A percentile compares a stretch with the other conserved stretches of the same genome.
These are phyloP conservation scores for Torulaspora maleeae DNA, from an alignment of 805 yeast species.

Conservation along the genomic window DNA sequence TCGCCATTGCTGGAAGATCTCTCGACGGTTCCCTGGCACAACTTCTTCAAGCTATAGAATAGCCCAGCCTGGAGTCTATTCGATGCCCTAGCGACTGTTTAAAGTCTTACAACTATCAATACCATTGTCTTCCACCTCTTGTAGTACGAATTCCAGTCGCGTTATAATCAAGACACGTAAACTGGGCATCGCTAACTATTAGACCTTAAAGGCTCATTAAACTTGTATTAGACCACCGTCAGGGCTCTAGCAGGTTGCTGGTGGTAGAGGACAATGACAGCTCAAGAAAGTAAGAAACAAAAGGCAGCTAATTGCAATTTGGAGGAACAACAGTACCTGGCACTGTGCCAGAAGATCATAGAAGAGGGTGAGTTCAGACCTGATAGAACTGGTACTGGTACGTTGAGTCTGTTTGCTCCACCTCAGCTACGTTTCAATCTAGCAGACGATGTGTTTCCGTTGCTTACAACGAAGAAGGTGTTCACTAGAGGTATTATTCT, in stretches of 20 bases:
- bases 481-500: slow-evolving; percentile 84
- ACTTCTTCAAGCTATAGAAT: no score
- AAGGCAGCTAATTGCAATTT: slow-evolving; percentile 28
- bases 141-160: not conserved
- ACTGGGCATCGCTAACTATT: not conserved
- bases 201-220: not conserved
- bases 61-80: not conserved
- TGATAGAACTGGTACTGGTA: slow-evolving; percentile 98
- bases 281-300: slow-evolving; percentile 7
- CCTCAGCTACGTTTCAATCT: slow-evolving; percentile 86
- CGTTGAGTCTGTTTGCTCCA: slow-evolving; percentile 86
- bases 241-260: not conserved
- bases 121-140: not conserved
- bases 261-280: slow-evolving; percentile 7
- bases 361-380: slow-evolving; percentile 85
- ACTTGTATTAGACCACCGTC: not conserved
- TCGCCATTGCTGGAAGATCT: slow-evolving; percentile 20
- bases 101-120: not conserved
- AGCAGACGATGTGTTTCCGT: slow-evolving; percentile 69
- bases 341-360: slow-evolving; percentile 71
- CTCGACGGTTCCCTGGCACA: not conserved
- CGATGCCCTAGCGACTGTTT: not conserved
- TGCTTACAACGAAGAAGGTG: slow-evolving; percentile 88
- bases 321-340: slow-evolving; percentile 84
- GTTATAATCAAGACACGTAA: not conserved